phyloP scores from a whole-genome alignment of 192 early-diverging fungal genomes.

The Oehlia diaphana region DNA sequence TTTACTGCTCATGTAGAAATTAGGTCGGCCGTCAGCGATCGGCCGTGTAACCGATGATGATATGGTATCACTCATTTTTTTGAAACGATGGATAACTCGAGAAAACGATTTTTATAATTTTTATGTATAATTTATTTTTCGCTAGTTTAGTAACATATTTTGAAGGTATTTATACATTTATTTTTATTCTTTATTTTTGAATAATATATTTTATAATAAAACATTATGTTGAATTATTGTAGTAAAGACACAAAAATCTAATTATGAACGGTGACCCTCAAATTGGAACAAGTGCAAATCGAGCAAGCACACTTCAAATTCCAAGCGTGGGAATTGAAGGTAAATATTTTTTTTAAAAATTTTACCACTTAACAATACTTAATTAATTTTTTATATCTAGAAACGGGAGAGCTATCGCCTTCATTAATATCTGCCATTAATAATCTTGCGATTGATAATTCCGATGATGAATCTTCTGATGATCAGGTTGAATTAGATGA shows the following conservation, averaged over 20 bases:
- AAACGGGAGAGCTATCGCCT: background rate
- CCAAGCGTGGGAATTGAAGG: background rate
- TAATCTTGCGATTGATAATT: constrained; percentile 24
- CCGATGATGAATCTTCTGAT: constrained; percentile 4
- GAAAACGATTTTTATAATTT: no score
- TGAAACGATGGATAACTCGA: no score
- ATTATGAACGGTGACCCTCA: background rate
- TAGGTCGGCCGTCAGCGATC: no score
- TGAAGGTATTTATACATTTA: no score
- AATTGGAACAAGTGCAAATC: background rate
- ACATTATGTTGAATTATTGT: no score
- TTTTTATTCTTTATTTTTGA: no score
- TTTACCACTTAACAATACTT: background rate
- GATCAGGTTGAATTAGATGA: background rate
- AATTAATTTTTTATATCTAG: background rate
- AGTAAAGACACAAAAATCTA: background rate
- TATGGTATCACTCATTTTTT: no score
- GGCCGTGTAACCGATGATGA: no score
- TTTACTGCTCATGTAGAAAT: no score
- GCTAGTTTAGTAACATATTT: no score
- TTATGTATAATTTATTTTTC: no score
- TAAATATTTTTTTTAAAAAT: background rate
- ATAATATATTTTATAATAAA: no score
- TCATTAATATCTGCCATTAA: constrained; percentile 24
- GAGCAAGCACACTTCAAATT: background rate